phyloP scores from a whole-genome alignment of 1,284 basidiomycete species.

The Microbotryum violaceum region DNA sequence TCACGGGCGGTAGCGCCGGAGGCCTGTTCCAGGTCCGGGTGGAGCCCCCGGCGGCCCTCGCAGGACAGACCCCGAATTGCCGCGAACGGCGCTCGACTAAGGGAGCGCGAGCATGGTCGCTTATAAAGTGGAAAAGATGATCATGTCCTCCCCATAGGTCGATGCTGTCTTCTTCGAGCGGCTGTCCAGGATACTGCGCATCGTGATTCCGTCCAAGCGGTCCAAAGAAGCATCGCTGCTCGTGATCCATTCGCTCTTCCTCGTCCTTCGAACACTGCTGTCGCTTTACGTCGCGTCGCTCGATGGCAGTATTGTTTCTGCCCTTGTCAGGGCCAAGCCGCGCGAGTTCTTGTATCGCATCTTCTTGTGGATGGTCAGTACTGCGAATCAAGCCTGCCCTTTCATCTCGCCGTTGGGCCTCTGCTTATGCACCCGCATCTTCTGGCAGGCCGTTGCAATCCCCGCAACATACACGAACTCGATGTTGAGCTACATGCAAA shows the following conservation, averaged over 20 bases:
- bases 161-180: constrained; percentile 84
- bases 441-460: constrained; percentile 29
- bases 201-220: constrained; percentile 77
- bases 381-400: background rate
- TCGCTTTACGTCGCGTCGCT: constrained; percentile 92
- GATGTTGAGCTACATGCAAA: constrained; percentile 89
- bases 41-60: background rate
- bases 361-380: constrained; percentile 65
- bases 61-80: background rate
- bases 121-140: no score
- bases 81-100: background rate
- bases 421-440: background rate
- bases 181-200: constrained; percentile 66
- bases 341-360: constrained; percentile 76
- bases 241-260: constrained; percentile 71
- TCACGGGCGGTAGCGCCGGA: background rate
- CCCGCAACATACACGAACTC: constrained; percentile 85
- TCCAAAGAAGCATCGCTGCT: constrained; percentile 83
- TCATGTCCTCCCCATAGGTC: constrained; percentile 48
- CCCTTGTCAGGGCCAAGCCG: constrained; percentile 81
- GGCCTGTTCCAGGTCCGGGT: no score
- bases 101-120: background rate
- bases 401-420: background rate
- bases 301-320: constrained; percentile 90
- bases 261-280: constrained; percentile 81